phyloP scores from a whole-genome alignment of 2,329 filamentous ascomycete genomes.

The Pseudogymnoascus sp. region DNA sequence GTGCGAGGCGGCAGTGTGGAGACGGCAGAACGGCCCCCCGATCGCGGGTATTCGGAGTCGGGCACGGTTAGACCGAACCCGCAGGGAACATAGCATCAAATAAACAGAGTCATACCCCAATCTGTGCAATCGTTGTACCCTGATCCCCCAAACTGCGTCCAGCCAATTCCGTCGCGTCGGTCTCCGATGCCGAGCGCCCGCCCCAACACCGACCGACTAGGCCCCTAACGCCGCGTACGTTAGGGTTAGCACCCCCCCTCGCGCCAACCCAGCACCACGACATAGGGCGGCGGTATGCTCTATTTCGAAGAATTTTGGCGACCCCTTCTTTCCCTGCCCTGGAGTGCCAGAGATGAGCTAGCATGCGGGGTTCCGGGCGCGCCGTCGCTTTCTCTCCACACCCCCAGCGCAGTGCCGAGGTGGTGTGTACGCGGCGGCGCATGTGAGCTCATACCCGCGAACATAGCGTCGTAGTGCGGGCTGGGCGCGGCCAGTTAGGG shows the following conservation, averaged over 20 bases:
- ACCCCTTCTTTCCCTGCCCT: neutral
- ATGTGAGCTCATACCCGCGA: neutral
- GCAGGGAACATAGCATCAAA: neutral
- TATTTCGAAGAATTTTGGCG: constrained; percentile 3
- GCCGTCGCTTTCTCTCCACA: neutral
- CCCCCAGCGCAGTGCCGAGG: neutral
- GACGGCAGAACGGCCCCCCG: neutral
- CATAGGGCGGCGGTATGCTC: neutral
- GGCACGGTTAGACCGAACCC: neutral
- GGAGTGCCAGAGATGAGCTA: neutral
- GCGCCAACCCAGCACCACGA: neutral
- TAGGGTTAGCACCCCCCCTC: neutral
- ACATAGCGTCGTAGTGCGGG: neutral
- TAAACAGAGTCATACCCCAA: neutral
- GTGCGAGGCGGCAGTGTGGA: neutral
- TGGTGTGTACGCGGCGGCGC: neutral
- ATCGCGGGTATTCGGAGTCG: neutral
- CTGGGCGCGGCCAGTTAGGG: neutral
- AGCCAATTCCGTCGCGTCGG: neutral
- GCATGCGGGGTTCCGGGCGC: neutral
- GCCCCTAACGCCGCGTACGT: neutral
- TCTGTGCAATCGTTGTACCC: neutral
- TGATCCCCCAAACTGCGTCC: neutral
- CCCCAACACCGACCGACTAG: neutral
- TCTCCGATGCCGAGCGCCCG: neutral